Base-by-base conservation (phyloP, 768 basidiomycete genomes). In the Macrocybe gigantea region DNA sequence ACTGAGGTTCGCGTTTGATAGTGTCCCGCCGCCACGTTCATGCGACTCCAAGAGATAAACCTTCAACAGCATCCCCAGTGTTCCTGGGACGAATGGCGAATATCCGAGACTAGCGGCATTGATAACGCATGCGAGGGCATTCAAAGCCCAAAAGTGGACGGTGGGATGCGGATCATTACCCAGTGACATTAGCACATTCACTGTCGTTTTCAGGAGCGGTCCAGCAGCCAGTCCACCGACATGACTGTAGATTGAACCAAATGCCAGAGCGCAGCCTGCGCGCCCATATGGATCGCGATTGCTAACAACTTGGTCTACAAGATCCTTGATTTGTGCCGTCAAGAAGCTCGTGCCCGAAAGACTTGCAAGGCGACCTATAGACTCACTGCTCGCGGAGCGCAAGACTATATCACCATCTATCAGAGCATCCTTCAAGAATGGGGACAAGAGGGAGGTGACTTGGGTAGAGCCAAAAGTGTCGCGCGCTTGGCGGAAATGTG, bases 141-240 rank as follows among this genome's bases (percentile, higher is more conserved):
- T 83, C 52, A 97, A 70, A 2, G 95, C 85, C 83, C 88, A 94
- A 60, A 87, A 96, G 64, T 98, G 95, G 5, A 97, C 96, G 32
- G 93, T 77, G 0, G 96, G 95, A 62, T 98, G 96, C 0, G 95
- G 93, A 63, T 99, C 96, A 51, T 89, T 93, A 64, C 87, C 83
- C 13, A 99, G 78, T 0, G 94, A 95, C 82, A 95, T 90, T 34
- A 97, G 74, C 39, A 98, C 84, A 60, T 96, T 93, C 52, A 95
- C 88, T 0, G 94, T 92, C 0, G 94, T 96, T 65, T 97, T 98
- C 50, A 98, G 75, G 11, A 97, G 75, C 0, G 96, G 91, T 0
- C 92, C 92, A 6, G 93, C 95, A 8, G 90, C 91, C n/a, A 98
- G 75, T 36, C 93, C 89, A 6, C 96, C 96, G 42, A 97, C 93